phyloP scores from a whole-genome alignment of 2,329 filamentous ascomycete genomes.

The Emericellopsis atlantica region DNA sequence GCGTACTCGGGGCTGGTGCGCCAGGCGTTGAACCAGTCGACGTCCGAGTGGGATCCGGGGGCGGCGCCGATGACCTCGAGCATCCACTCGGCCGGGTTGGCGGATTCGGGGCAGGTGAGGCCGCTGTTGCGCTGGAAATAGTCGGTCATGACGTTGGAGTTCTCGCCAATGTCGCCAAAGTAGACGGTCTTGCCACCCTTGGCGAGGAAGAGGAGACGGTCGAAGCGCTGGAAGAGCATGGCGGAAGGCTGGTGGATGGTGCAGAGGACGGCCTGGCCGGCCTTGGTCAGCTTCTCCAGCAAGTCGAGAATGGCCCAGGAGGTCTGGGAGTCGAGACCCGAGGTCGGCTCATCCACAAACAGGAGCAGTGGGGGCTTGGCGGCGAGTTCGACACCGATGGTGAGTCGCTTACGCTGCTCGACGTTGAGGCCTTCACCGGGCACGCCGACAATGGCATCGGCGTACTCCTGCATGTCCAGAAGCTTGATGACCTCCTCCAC shows the following conservation, averaged over 20 bases:
- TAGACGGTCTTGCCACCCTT: conserved; percentile 70
- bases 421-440: conserved; percentile 75
- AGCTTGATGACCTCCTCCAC: conserved; percentile 86
- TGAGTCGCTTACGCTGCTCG: conserved; percentile 63
- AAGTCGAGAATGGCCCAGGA: conserved; percentile 86
- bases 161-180: conserved; percentile 60
- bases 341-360: conserved; percentile 91
- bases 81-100: conserved; percentile 63
- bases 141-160: conserved; percentile 32
- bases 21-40: conserved; percentile 48
- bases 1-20: conserved; percentile 36
- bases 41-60: conserved; percentile 40
- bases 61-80: conserved; percentile 39
- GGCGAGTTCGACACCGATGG: conserved; percentile 90
- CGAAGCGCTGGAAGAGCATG: conserved; percentile 86
- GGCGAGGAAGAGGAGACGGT: conserved; percentile 65
- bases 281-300: conserved; percentile 78
- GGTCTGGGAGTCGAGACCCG: conserved; percentile 76
- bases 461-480: conserved; percentile 80
- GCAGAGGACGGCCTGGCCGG: conserved; percentile 86
- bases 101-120: conserved; percentile 33
- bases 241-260: conserved; percentile 97
- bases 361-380: conserved; percentile 82
- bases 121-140: conserved; percentile 52
- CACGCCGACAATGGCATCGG: conserved; percentile 82